Conservation (phyloP, 2,329 filamentous ascomycete genomes). For the Cytospora schulzeri region DNA sequence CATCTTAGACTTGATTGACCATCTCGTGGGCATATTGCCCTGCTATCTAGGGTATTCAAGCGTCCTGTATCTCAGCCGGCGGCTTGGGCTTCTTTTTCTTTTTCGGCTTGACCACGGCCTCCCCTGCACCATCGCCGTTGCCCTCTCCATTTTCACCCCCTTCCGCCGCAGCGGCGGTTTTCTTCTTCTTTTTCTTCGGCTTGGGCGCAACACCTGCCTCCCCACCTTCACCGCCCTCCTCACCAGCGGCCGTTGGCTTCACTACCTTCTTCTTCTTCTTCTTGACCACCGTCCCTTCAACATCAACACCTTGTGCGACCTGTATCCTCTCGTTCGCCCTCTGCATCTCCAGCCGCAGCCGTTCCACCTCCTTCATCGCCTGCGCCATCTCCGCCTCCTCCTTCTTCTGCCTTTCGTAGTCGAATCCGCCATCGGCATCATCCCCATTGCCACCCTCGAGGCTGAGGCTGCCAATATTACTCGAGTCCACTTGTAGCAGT, state of each 20-base stretch:
- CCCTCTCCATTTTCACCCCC: constrained; percentile 24
- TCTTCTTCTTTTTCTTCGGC: constrained; percentile 54
- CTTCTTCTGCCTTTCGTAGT: constrained; percentile 67
- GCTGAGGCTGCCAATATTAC: constrained; percentile 72
- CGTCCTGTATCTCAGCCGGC: constrained; percentile 30
- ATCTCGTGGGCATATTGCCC: background rate
- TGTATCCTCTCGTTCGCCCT: constrained; percentile 74
- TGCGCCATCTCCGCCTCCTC: constrained; percentile 88
- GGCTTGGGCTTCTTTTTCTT: constrained; percentile 35
- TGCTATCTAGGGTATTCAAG: constrained; percentile 17
- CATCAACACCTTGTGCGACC: constrained; percentile 67
- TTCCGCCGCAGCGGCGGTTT: constrained; percentile 24
- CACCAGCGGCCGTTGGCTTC: constrained; percentile 37
- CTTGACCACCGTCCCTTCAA: constrained; percentile 66
- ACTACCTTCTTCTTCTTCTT: constrained; percentile 69
- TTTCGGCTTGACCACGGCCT: constrained; percentile 32
- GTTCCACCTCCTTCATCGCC: constrained; percentile 87
- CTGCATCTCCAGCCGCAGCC: constrained; percentile 86
- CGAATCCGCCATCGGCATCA: constrained; percentile 44
- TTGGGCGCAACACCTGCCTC: constrained; percentile 44
- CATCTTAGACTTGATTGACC: background rate
- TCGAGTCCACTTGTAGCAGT: constrained; percentile 85
- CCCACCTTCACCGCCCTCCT: constrained; percentile 26
- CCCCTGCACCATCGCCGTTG: constrained; percentile 11
- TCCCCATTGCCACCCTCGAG: constrained; percentile 54